phyloP scores from a whole-genome alignment of 73 alveolate genomes.

The Diophrys appendiculata region DNA sequence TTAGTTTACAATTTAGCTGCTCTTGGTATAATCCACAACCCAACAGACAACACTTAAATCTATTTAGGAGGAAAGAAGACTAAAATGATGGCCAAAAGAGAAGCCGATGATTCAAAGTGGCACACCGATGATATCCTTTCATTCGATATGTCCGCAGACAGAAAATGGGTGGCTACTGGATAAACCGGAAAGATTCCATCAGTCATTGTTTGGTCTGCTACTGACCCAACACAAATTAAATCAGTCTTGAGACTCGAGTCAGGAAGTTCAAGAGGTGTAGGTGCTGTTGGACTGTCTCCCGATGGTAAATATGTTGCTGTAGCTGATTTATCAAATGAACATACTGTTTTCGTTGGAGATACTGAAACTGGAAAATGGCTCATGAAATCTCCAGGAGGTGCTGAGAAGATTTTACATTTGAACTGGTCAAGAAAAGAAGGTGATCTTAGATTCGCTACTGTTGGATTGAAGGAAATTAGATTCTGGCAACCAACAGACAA shows the following conservation, averaged over 20 bases:
- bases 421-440: conserved; percentile 34
- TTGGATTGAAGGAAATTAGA: conserved; percentile 75
- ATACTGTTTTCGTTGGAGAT: conserved; percentile 84
- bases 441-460: conserved; percentile 59
- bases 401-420: conserved; percentile 30
- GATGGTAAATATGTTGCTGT: conserved; percentile 82
- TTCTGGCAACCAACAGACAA: conserved; percentile 86
- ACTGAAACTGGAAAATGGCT: conserved; percentile 61
- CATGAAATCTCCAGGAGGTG: conserved; percentile 21
- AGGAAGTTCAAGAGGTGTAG: conserved; percentile 85
- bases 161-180: conserved; percentile 90
- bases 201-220: conserved; percentile 89
- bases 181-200: conserved; percentile 91
- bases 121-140: conserved; percentile 94
- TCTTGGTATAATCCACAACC: conserved; percentile 88
- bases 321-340: conserved; percentile 91
- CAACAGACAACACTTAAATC: conserved; percentile 59
- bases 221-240: conserved; percentile 67
- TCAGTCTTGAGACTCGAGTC: conserved; percentile 68
- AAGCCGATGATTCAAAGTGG: conserved; percentile 61
- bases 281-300: conserved; percentile 78
- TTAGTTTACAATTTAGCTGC: conserved; percentile 96
- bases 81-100: conserved; percentile 45
- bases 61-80: conserved; percentile 79
- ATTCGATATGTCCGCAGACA: conserved; percentile 80